Percentiles rank a stretch among this genome's conserved stretches.
These are phyloP conservation scores for Cadophora sp. DNA, from an alignment of 2,329 filamentous ascomycete genomes.

Conservation along the genomic window DNA sequence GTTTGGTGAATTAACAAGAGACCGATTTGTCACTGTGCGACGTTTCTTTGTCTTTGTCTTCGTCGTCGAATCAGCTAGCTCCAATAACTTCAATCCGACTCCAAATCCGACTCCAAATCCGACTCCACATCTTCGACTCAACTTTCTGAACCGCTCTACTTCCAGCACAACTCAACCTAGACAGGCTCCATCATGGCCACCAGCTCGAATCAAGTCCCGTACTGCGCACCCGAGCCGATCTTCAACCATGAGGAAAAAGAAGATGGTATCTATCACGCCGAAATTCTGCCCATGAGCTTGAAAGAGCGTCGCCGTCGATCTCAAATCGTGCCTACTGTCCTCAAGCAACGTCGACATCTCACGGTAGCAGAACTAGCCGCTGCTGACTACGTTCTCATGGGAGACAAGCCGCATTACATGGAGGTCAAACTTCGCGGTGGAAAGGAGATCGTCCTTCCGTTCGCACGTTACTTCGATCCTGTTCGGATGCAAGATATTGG, in stretches of 20 bases:
- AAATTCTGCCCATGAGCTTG: constrained; percentile 4
- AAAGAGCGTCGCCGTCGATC: constrained; percentile 1
- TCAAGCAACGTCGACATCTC: neutral
- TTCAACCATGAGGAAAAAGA: neutral
- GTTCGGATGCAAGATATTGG: neutral
- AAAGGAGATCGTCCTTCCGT: neutral
- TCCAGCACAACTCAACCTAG: neutral
- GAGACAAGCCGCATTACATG: constrained; percentile 12
- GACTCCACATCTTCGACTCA: neutral
- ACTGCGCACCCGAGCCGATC: neutral
- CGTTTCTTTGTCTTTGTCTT: too few species aligned
- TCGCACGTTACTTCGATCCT: constrained; percentile 5
- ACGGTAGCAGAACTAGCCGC: neutral
- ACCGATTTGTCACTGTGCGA: too few species aligned
- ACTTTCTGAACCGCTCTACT: neutral
- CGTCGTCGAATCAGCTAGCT: too few species aligned
- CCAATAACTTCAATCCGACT: too few species aligned
- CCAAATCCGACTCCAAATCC: too few species aligned
- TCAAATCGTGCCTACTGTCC: neutral
- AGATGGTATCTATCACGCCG: constrained; percentile 6
- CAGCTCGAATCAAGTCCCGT: neutral
- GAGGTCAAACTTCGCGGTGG: neutral
- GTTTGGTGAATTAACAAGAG: too few species aligned
- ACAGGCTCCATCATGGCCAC: neutral
- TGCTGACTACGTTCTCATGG: constrained; percentile 13